Conservation (phyloP, 345 rosid genomes). For the Sisymbrium irio region DNA sequence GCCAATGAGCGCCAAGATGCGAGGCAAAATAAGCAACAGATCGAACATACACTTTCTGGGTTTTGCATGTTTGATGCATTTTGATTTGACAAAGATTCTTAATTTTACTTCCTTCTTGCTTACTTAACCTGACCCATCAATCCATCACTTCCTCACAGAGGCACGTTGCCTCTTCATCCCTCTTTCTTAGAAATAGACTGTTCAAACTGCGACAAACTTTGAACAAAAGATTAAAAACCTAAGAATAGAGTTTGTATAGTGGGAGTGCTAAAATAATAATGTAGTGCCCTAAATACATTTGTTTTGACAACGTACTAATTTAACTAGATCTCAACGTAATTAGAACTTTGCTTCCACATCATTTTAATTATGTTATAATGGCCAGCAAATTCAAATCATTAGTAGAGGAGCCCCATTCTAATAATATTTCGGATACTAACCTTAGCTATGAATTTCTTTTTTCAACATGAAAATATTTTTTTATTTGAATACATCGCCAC, state of each 20-base stretch:
- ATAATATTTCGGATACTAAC: neutral
- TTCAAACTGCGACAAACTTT: neutral
- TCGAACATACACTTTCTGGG: conserved; percentile 22
- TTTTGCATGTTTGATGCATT: conserved; percentile 26
- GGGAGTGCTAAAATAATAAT: neutral
- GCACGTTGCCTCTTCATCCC: neutral
- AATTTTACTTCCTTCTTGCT: conserved; percentile 14
- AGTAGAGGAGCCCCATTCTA: neutral
- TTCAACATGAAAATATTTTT: neutral
- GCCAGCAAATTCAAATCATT: neutral
- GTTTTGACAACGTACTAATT: neutral
- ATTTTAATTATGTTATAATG: neutral
- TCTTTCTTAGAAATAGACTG: neutral
- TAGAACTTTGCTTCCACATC: neutral
- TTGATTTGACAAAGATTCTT: conserved; percentile 32
- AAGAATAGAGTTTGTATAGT: neutral
- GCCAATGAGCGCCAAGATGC: conserved; percentile 32
- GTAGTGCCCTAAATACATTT: neutral
- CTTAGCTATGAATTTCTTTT: too few species aligned
- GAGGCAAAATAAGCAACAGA: conserved; percentile 21
- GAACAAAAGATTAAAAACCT: neutral
- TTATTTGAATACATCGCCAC: neutral
- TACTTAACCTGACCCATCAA: conserved; percentile 12
- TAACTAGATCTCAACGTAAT: neutral
- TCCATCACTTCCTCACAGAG: neutral